Percentiles rank a stretch among this genome's conserved stretches.
phyloP scores from a whole-genome alignment of 495 filamentous ascomycete species.

The Aspergillus funiculosus region DNA sequence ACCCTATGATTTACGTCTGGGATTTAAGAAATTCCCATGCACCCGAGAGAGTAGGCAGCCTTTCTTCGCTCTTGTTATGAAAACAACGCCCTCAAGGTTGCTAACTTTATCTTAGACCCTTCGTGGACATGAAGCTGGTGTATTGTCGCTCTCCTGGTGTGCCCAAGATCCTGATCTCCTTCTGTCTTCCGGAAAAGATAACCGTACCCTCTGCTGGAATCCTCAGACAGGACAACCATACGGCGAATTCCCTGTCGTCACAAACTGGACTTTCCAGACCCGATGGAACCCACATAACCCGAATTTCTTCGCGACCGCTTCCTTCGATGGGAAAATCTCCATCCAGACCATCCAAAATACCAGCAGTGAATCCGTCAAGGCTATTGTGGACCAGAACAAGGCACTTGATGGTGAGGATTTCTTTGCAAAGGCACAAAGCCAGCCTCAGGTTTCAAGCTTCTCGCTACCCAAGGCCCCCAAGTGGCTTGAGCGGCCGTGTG shows the following conservation, averaged over 20 bases:
- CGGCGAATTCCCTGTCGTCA: slow-evolving; percentile 93
- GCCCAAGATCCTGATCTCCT: slow-evolving; percentile 83
- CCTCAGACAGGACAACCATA: slow-evolving; percentile 78
- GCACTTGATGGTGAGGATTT: slow-evolving; percentile 89
- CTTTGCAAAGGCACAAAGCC: slow-evolving; percentile 86
- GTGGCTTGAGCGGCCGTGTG: slow-evolving; percentile 82
- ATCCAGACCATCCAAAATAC: slow-evolving; percentile 93
- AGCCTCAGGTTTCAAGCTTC: slow-evolving; percentile 84
- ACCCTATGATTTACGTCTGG: slow-evolving; percentile 86
- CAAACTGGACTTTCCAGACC: slow-evolving; percentile 97
- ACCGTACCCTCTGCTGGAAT: slow-evolving; percentile 93
- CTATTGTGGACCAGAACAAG: slow-evolving; percentile 55
- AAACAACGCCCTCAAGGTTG: background rate
- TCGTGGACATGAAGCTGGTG: slow-evolving; percentile 83
- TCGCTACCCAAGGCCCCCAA: slow-evolving; percentile 78
- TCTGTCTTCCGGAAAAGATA: slow-evolving; percentile 94
- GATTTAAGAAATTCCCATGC: slow-evolving; percentile 94
- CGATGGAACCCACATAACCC: slow-evolving; percentile 93
- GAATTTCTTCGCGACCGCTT: slow-evolving; percentile 83
- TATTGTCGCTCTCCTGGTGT: slow-evolving; percentile 96
- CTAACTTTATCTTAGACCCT: slow-evolving; percentile 48
- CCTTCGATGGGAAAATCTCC: slow-evolving; percentile 91
- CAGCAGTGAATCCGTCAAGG: slow-evolving; percentile 44
- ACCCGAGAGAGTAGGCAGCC: slow-evolving; percentile 61
- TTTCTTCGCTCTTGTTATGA: background rate